A percentile compares a stretch with the other conserved stretches of the same genome.
phyloP scores from a whole-genome alignment of 2,329 filamentous ascomycete species.

The Nigrospora osmanthi region DNA sequence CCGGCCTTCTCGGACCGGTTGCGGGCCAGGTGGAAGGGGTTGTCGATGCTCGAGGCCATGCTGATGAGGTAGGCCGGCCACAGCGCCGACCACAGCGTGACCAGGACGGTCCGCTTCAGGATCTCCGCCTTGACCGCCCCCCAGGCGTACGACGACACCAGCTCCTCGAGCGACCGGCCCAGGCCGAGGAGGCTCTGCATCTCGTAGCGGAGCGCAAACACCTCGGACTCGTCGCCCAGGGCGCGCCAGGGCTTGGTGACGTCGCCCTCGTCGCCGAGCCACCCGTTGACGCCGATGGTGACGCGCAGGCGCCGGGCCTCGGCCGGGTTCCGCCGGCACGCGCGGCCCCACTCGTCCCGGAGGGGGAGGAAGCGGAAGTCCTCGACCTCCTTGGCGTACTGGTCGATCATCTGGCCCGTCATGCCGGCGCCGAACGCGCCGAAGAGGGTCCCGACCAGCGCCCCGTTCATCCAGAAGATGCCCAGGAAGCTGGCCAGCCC shows the following conservation, averaged over 20 bases:
- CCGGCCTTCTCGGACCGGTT: slow-evolving; percentile 76
- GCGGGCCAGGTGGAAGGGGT: slow-evolving; percentile 72
- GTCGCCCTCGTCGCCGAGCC: slow-evolving; percentile 69
- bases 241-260: slow-evolving; percentile 74
- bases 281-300: slow-evolving; percentile 81
- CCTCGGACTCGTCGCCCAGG: slow-evolving; percentile 63
- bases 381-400: slow-evolving; percentile 79
- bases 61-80: slow-evolving; percentile 64
- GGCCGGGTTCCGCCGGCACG: slow-evolving; percentile 15
- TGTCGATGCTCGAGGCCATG: slow-evolving; percentile 64
- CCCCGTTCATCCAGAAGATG: slow-evolving; percentile 76
- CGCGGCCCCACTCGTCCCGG: slow-evolving; percentile 33
- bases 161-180: slow-evolving; percentile 61
- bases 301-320: slow-evolving; percentile 57
- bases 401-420: slow-evolving; percentile 77
- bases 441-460: slow-evolving; percentile 80
- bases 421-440: slow-evolving; percentile 80
- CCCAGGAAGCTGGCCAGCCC: slow-evolving; percentile 82
- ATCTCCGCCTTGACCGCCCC: slow-evolving; percentile 65
- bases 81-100: slow-evolving; percentile 58
- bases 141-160: slow-evolving; percentile 73
- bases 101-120: slow-evolving; percentile 63
- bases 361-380: slow-evolving; percentile 76
- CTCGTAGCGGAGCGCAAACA: slow-evolving; percentile 81
- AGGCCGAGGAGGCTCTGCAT: slow-evolving; percentile 69